Base-by-base conservation (phyloP, 2,329 filamentous ascomycete genomes). In the Sporothrix phasma region DNA sequence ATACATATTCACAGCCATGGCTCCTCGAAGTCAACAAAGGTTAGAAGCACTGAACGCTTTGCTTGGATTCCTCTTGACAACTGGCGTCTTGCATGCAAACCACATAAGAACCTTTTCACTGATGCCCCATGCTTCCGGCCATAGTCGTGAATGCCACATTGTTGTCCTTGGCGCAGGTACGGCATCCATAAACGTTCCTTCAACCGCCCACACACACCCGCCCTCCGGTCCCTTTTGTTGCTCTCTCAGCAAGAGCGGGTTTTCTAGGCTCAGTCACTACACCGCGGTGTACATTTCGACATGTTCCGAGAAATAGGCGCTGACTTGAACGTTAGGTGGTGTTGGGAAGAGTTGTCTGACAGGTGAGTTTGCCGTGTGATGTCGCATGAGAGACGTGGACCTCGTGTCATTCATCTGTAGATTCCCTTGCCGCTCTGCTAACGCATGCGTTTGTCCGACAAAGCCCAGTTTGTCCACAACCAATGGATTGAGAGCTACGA, bases 281-380 rank as follows among this genome's bases (percentile, higher is more conserved):
- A 22, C 7, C 39, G 11, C 2, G 11, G 34, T 22, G 19, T 24
- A 39, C 17, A 5, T 39, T n/a, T n/a, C n/a, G n/a, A n/a, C n/a
- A n/a, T n/a, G n/a, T n/a, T n/a, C n/a, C 31, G n/a, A 17, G 43
- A 31, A 19, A 5, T 47, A n/a, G 17, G 29, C 13, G 45, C 62
- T 66, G 17, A 63, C 59, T 34, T 34, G 5, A 11, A 46, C 22
- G 13, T 22, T n/a, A 91, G 89, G 91, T 77, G 91, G 91, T 74
- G 91, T 96, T 73, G 91, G 91, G 67, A 96, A 96, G 78, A 95
- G 90, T 75, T 95, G 91, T 80, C 80, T 96, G 70, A 96, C 91
- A 75, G 90, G 90, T 94, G 80, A 74, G 79, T 74, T 64, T 43
- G 2, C 19, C 56, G 22, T 41, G n/a, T 31, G n/a, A n/a, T 29